These are phyloP conservation scores for sorghum (Sorghum bicolor) DNA, from an alignment of 176 grass and related monocot genomes.

Conservation along the genomic window DNA sequence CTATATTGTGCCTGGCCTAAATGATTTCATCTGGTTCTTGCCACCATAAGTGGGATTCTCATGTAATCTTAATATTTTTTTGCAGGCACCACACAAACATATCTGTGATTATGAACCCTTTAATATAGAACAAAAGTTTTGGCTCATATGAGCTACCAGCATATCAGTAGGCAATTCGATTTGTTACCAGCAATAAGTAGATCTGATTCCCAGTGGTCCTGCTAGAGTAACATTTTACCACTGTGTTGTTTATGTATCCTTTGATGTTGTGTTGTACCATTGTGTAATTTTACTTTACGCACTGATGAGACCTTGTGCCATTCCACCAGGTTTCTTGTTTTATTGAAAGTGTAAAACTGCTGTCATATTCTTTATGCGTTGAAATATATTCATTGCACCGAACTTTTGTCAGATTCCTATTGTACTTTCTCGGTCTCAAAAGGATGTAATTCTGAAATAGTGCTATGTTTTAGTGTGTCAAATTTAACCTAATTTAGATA, in stretches of 20 bases:
- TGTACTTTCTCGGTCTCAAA: no score
- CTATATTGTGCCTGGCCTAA: not conserved
- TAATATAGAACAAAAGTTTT: conserved; percentile 42
- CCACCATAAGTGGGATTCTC: not conserved
- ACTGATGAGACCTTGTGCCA: not conserved
- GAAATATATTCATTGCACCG: not conserved
- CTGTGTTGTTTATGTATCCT: not conserved
- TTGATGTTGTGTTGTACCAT: conserved; percentile 8
- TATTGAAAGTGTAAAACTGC: conserved; percentile 13
- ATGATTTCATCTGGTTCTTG: not conserved
- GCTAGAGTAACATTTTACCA: not conserved
- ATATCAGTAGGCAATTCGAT: conserved; percentile 43
- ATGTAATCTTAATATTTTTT: not conserved
- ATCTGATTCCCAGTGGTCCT: not conserved
- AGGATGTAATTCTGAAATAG: no score
- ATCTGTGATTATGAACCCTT: conserved; percentile 36
- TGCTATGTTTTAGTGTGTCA: no score
- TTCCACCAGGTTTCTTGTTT: not conserved
- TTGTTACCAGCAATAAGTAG: conserved; percentile 49
- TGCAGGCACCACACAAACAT: conserved; percentile 42
- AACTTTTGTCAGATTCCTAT: not conserved
- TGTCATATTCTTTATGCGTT: conserved; percentile 32
- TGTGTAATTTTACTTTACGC: conserved; percentile 38
- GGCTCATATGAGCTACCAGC: conserved; percentile 25
- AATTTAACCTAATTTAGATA: no score